A percentile compares a stretch with the other conserved stretches of the same genome.
Conservation (phyloP, 2,329 filamentous ascomycete species). For the Didymella glomerata region DNA sequence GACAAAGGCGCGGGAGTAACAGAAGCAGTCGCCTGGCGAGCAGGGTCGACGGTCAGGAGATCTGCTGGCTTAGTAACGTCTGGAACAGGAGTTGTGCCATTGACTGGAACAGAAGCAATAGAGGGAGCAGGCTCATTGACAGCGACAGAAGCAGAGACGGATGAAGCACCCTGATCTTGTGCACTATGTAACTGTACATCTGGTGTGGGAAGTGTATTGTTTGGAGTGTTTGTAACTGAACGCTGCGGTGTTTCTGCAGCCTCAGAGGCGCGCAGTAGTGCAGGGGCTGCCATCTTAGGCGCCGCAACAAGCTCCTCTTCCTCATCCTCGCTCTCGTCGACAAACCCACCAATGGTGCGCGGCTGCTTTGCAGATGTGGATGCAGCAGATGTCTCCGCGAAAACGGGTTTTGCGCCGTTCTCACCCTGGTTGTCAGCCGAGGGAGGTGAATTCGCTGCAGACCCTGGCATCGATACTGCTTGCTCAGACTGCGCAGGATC, state of each 20-base stretch:
- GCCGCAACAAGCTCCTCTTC: slow-evolving; percentile 60
- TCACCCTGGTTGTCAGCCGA: slow-evolving; percentile 32
- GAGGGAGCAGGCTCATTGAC: slow-evolving; percentile 57
- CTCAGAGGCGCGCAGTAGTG: slow-evolving; percentile 59
- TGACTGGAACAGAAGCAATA: slow-evolving; percentile 61
- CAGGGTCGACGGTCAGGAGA: slow-evolving; percentile 41
- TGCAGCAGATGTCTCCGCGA: slow-evolving; percentile 40
- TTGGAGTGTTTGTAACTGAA: slow-evolving; percentile 64
- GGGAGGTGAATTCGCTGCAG: slow-evolving; percentile 40
- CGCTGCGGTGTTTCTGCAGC: slow-evolving; percentile 61
- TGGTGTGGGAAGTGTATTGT: slow-evolving; percentile 62
- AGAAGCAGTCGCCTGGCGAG: slow-evolving; percentile 53
- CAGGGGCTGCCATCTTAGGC: slow-evolving; percentile 56
- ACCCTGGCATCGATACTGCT: slow-evolving; percentile 41
- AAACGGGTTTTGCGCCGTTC: slow-evolving; percentile 35
- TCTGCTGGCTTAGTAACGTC: slow-evolving; percentile 49
- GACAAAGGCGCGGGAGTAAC: slow-evolving; percentile 40
- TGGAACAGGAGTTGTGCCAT: slow-evolving; percentile 52
- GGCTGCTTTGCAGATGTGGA: slow-evolving; percentile 53
- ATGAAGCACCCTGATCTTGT: slow-evolving; percentile 60
- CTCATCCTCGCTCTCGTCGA: slow-evolving; percentile 69
- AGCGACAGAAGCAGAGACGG: slow-evolving; percentile 51
- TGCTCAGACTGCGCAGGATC: slow-evolving; percentile 32
- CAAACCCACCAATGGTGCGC: slow-evolving; percentile 68
- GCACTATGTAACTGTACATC: slow-evolving; percentile 69